A percentile compares a stretch with the other conserved stretches of the same genome.
phyloP scores from a whole-genome alignment of 1,284 basidiomycete species.

The Apiotrichum laibachii region DNA sequence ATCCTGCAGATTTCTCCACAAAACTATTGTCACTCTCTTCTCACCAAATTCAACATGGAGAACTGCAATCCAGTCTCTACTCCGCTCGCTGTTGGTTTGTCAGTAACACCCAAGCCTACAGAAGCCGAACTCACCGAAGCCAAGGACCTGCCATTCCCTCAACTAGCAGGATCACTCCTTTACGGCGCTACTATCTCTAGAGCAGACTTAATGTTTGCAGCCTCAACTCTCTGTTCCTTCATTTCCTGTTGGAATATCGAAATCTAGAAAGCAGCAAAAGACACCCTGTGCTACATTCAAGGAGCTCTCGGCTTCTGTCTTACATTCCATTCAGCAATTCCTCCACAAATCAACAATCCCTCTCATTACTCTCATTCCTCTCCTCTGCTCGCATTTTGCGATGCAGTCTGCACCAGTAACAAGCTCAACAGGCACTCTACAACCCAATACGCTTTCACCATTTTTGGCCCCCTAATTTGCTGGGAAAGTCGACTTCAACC shows the following conservation, averaged over 20 bases:
- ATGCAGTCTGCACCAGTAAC: slow-evolving; percentile 27
- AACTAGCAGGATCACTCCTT: slow-evolving; percentile 15
- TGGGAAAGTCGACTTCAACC: slow-evolving; percentile 30
- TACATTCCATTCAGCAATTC: slow-evolving; percentile 3
- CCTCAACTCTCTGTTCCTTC: slow-evolving; percentile 18
- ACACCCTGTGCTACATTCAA: slow-evolving; percentile 26
- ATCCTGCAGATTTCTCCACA: slow-evolving; percentile 25
- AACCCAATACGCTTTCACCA: slow-evolving; percentile 30
- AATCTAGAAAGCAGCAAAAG: slow-evolving; percentile 27
- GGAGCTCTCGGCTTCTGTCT: slow-evolving; percentile 18
- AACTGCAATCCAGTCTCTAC: slow-evolving; percentile 15
- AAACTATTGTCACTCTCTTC: slow-evolving; percentile 21
- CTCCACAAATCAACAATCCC: background rate
- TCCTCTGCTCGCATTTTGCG: slow-evolving; percentile 12
- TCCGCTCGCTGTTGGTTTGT: slow-evolving; percentile 16
- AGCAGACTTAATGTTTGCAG: slow-evolving; percentile 28
- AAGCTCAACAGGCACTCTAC: slow-evolving; percentile 27
- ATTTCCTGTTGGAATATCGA: slow-evolving; percentile 24
- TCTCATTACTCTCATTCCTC: too few species aligned
- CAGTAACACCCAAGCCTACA: slow-evolving; percentile 9
- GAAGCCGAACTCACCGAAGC: slow-evolving; percentile 12
- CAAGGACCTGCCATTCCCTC: slow-evolving; percentile 5
- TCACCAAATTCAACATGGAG: slow-evolving; percentile 25
- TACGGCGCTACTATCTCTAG: slow-evolving; percentile 24
- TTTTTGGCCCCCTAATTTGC: slow-evolving; percentile 20